Evolutionary conservation across 306 rosid genomes (phyloP).

Genomic region (Trifolium repens): DNA sequence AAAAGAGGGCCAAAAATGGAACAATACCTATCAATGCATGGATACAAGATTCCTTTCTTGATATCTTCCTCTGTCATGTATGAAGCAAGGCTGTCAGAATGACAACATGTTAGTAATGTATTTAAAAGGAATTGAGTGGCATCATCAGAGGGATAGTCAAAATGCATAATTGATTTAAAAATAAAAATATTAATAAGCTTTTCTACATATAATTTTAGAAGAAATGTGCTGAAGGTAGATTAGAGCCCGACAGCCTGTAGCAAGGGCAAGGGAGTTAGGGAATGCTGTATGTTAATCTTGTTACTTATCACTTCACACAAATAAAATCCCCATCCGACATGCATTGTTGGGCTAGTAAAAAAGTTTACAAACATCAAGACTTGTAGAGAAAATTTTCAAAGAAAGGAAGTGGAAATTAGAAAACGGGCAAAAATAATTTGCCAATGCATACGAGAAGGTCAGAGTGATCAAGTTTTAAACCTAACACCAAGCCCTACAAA

Average conservation of each 20-base stretch:
- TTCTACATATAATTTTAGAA: slow-evolving; percentile 22
- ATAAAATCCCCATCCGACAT: slow-evolving; percentile 5
- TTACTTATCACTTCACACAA: slow-evolving; percentile 10
- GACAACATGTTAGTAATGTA: slow-evolving; percentile 51
- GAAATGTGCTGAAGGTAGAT: slow-evolving; percentile 14
- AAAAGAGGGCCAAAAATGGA: slow-evolving; percentile 19
- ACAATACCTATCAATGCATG: slow-evolving; percentile 73
- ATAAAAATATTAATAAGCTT: not conserved
- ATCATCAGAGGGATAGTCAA: slow-evolving; percentile 27
- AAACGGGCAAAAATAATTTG: slow-evolving; percentile 23
- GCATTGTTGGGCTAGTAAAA: not conserved
- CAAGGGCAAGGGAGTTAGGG: slow-evolving; percentile 13
- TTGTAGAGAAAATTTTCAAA: slow-evolving; percentile 17
- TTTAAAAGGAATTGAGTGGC: slow-evolving; percentile 25
- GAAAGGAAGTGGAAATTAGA: not conserved
- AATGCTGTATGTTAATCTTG: slow-evolving; percentile 5
- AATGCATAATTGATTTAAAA: not conserved
- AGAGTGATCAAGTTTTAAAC: slow-evolving; percentile 15
- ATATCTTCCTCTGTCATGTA: slow-evolving; percentile 87
- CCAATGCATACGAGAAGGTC: slow-evolving; percentile 21
- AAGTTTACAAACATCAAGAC: not conserved
- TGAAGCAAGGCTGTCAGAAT: slow-evolving; percentile 82
- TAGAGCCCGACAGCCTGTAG: not conserved
- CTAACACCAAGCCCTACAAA: slow-evolving; percentile 24
- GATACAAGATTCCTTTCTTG: slow-evolving; percentile 78